Evolutionary conservation across 352 stramenopile species (phyloP), one percentile per base, ranked within the genome.

Genomic region (Globisporangium sylvaticum): DNA sequence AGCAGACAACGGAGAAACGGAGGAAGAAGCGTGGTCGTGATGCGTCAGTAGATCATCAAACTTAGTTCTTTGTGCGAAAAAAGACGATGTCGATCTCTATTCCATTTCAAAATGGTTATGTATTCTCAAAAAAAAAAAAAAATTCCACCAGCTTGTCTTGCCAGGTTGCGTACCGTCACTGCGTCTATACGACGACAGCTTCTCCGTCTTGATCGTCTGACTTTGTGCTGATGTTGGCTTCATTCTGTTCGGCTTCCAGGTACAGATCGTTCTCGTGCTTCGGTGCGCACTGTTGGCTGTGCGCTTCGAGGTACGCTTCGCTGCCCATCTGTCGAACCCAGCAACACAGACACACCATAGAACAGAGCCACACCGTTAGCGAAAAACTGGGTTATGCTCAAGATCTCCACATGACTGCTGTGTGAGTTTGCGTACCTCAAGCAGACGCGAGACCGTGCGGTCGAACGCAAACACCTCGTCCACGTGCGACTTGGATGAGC

Each of bases 391-490:
- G 4, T 18, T 20, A 15, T 5, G 12, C 37, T 20, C 14, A 46
- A 18, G 2, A 46, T 7, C 37, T 32, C 15, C 24, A 53, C 25
- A 56, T n/a, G 10, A 20, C 5, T 10, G 18, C 55, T 20, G 24
- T 8, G 15, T 20, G 39, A 25, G 3, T 48, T 9, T 37, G 57
- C 65, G 22, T 39, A 90, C 79, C 77, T 97, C 91, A 18, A 96
- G 59, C 27, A 97, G 70, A 6, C 91, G 89, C 53, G 87, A 96
- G n/a, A 97, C 75, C 8, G 87, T 95, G 34, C 87, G 82, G 66
- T 95, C 87, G 63, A 95, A 95, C 48, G 87, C 87, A 72, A 95
- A 95, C 4, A 81, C 77, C 66, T 95, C 87, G 71, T 95, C 87
- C 54, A 95, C 70, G 66, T 90, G 67, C 22, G 76, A 67, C 65